phyloP scores from a whole-genome alignment of 2,329 filamentous ascomycete species.

The Ophiocordyceps camponoti-floridani region DNA sequence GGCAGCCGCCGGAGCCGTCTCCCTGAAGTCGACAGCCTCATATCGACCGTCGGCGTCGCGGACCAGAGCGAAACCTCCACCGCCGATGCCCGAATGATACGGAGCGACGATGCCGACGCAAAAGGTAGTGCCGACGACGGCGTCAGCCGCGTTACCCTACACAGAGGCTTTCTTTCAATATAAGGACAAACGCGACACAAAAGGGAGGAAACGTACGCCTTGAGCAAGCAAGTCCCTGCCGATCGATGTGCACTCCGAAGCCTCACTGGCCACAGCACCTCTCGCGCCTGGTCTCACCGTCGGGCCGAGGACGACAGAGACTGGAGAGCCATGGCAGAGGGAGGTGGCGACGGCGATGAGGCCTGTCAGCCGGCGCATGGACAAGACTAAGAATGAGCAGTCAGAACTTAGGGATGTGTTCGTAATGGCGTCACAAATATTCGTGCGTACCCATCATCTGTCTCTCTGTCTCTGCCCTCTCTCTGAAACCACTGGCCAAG shows the following conservation, averaged over 20 bases:
- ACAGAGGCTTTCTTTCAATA: not conserved
- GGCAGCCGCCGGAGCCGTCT: slow-evolving; percentile 69
- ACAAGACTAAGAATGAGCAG: not conserved
- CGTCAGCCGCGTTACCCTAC: slow-evolving; percentile 60
- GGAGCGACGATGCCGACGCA: slow-evolving; percentile 61
- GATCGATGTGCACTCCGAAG: slow-evolving; percentile 51
- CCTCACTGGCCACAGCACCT: slow-evolving; percentile 57
- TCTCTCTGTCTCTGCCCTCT: too few relatives aligned
- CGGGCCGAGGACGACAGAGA: slow-evolving; percentile 5
- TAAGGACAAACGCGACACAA: not conserved
- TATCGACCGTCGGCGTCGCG: slow-evolving; percentile 56
- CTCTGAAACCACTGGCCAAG: too few relatives aligned
- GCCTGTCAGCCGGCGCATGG: not conserved
- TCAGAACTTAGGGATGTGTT: too few relatives aligned
- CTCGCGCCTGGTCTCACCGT: not conserved
- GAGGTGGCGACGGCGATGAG: slow-evolving; percentile 1
- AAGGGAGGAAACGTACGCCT: slow-evolving; percentile 19
- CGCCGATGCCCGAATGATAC: slow-evolving; percentile 72
- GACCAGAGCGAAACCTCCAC: slow-evolving; percentile 80
- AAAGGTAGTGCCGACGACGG: slow-evolving; percentile 54
- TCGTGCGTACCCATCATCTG: too few relatives aligned
- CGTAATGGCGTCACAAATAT: too few relatives aligned
- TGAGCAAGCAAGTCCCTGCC: slow-evolving; percentile 42
- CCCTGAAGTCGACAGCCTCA: slow-evolving; percentile 79
- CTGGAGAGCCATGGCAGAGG: slow-evolving; percentile 1